Base-by-base conservation (phyloP, 2,329 filamentous ascomycete species). In the Blumeria hordei region DNA sequence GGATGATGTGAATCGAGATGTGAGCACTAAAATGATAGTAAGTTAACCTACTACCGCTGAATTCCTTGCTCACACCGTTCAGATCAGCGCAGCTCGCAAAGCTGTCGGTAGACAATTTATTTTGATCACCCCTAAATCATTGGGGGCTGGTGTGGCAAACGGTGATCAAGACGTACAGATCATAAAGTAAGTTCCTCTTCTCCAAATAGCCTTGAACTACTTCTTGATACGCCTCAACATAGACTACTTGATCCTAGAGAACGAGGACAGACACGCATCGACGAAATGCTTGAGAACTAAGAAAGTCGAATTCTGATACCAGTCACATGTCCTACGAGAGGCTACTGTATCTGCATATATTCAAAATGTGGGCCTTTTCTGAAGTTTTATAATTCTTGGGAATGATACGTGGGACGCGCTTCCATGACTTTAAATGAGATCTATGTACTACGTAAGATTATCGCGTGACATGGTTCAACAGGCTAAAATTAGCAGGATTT, bases 41-140 rank as follows among this genome's bases (percentile, higher is more conserved):
- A 71, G 80, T 74, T 47, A 35, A 28, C 18, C 6, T 53, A 41
- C 12, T 34, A 14, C 16, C 10, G 5, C 37, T 11, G n/a, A 3
- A 10, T 33, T 2, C 3, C 18, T 45, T 41, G 56, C 62, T 65
- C 61, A 64, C 56, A 57, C 39, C 33, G 10, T 43, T 50, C 60
- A 87, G 82, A 88, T 95, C 61, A 76, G 80, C 57, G 85, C 87
- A 16, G 92, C 92, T 39, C 78, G 92, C 62, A 78, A 84, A 34
- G 85, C 86, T 1, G 81, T 92, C n/a, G 87, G 88, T 32, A 78
- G 87, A 58, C 92, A 98, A 66, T 98, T 93, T 64, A 88, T 98
- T 59, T 77, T 98, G 55, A 98, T 98, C 65, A 95, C 90, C 2
- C 92, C 92, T 33, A 93, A 94, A 62, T 83, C 83, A 50, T 87